Percentiles rank a stretch among this genome's conserved stretches.
phyloP scores from a whole-genome alignment of 345 rosid genomes.

The Lepidium aucheri region DNA sequence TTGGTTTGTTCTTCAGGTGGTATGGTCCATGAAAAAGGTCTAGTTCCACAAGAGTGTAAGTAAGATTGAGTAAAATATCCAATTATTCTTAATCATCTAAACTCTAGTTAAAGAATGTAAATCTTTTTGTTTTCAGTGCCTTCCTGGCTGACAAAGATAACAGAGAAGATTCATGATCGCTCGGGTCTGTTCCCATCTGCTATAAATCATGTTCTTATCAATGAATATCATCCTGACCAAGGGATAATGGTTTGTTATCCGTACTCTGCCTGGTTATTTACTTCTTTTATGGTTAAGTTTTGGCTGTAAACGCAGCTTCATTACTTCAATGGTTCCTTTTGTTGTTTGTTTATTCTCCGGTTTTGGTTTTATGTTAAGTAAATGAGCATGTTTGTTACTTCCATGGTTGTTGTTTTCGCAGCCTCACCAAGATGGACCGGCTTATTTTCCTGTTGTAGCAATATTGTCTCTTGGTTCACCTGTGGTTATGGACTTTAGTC shows the following conservation, averaged over 20 bases:
- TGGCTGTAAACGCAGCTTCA: neutral
- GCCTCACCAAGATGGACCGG: constrained; percentile 97
- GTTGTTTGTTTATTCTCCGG: neutral
- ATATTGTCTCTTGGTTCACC: constrained; percentile 80
- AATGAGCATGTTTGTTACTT: neutral
- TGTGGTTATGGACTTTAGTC: constrained; percentile 76
- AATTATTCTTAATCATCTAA: neutral
- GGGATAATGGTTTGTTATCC: constrained; percentile 65
- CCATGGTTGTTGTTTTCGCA: constrained; percentile 28
- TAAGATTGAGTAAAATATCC: neutral
- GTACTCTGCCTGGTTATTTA: neutral
- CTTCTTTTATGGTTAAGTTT: neutral
- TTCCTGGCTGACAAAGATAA: constrained; percentile 55
- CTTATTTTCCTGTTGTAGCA: constrained; percentile 86
- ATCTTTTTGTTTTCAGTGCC: constrained; percentile 51
- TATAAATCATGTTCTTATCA: constrained; percentile 84
- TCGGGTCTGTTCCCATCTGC: constrained; percentile 64
- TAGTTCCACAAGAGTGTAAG: constrained; percentile 84
- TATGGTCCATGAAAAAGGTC: constrained; percentile 93
- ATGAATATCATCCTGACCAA: constrained; percentile 79
- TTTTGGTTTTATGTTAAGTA: neutral
- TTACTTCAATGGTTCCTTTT: neutral
- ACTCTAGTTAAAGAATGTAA: neutral
- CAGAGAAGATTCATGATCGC: constrained; percentile 49
- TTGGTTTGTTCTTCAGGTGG: constrained; percentile 54